These are phyloP conservation scores for Mycena polygramma DNA, from an alignment of 768 basidiomycete genomes.

Conservation along the genomic window DNA sequence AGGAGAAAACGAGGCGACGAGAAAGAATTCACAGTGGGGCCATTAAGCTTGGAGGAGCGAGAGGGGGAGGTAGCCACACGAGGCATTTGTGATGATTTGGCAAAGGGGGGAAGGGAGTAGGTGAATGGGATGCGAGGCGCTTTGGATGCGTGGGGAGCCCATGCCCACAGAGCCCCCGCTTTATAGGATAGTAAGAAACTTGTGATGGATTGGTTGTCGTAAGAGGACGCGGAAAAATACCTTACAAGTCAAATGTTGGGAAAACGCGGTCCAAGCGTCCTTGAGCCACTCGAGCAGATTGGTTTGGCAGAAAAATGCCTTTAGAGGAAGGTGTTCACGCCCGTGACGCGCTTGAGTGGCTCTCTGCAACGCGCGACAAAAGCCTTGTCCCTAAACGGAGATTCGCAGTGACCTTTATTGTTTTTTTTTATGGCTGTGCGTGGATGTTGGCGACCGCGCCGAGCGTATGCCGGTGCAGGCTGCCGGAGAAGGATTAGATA, in stretches of 20 bases:
- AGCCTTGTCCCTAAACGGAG: conserved; percentile 28
- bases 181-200: conserved; percentile 21
- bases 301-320: conserved; percentile 22
- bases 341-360: conserved; percentile 23
- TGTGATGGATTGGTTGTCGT: conserved; percentile 30
- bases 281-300: conserved; percentile 33
- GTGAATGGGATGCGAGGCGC: neutral
- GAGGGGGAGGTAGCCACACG: conserved; percentile 15
- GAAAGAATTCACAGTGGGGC: neutral
- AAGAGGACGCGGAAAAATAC: conserved; percentile 2
- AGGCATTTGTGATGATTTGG: conserved; percentile 11
- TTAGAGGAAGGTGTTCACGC: conserved; percentile 21
- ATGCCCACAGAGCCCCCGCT: conserved; percentile 1
- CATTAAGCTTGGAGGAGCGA: neutral
- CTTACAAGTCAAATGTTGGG: conserved; percentile 32
- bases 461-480: too few species aligned
- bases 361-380: conserved; percentile 4
- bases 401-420: conserved; percentile 28
- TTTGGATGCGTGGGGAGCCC: conserved; percentile 19
- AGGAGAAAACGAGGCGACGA: neutral
- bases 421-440: neutral
- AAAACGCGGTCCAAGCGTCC: conserved; percentile 25
- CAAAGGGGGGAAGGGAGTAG: neutral
- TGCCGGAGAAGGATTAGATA: too few species aligned
- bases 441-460: too few species aligned